Percentiles rank a stretch among this genome's conserved stretches.
These are phyloP conservation scores for Sungouiozyma intestinalis DNA, from an alignment of 805 yeast species.

Conservation along the genomic window DNA sequence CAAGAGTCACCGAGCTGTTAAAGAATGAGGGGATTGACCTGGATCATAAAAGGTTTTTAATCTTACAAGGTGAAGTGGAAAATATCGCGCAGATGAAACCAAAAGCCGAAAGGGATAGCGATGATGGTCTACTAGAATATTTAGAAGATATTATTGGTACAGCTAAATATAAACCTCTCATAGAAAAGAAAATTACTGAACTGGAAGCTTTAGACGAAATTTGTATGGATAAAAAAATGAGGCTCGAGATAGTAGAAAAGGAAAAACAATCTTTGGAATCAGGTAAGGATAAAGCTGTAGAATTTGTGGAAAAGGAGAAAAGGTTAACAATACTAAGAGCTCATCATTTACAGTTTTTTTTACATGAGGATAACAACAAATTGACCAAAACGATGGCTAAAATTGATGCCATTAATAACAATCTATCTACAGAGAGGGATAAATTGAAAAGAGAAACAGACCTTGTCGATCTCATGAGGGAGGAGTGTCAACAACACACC, in stretches of 20 bases:
- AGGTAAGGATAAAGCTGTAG: conserved; percentile 59
- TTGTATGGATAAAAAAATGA: conserved; percentile 68
- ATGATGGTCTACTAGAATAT: conserved; percentile 89
- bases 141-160: conserved; percentile 97
- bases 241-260: conserved; percentile 69
- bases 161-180: conserved; percentile 63
- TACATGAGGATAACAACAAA: conserved; percentile 32
- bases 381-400: conserved; percentile 32
- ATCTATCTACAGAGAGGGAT: conserved; percentile 35
- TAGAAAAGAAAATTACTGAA: conserved; percentile 50
- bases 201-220: conserved; percentile 71
- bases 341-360: conserved; percentile 43
- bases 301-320: conserved; percentile 57
- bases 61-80: conserved; percentile 97
- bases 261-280: conserved; percentile 57
- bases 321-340: conserved; percentile 42
- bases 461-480: conserved; percentile 28
- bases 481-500: conserved; percentile 19
- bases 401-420: conserved; percentile 32
- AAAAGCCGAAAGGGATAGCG: conserved; percentile 83
- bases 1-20: conserved; percentile 65
- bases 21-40: conserved; percentile 82
- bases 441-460: conserved; percentile 33
- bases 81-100: conserved; percentile 98
- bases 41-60: conserved; percentile 88